Base-by-base conservation (phyloP, 2,329 filamentous ascomycete species). In the Aschersonia sp. region DNA sequence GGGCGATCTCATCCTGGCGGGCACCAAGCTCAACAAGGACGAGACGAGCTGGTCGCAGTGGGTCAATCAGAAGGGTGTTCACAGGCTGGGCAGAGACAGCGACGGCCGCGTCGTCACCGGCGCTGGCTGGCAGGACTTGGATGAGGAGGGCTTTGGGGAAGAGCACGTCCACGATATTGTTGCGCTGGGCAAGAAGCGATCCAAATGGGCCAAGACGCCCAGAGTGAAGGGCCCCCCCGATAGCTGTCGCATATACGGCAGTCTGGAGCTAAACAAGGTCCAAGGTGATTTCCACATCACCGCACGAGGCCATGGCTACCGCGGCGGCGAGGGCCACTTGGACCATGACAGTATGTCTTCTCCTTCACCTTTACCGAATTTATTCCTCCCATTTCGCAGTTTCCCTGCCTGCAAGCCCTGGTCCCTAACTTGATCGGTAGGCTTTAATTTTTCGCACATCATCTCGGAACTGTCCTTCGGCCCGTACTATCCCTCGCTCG, bases 231-330 rank as follows among this genome's bases (percentile, higher is more conserved):
- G 69, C 4, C 56, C 58, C 29, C 65, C 73, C 12, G 85, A 95
- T 62, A 84, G 84, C 52, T 98, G 92, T 64, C 79, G 92, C 44
- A 80, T 98, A 52, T 98, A 79, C 63, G 92, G 92, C 35, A 94
- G 80, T 57, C 65, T 98, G 62, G 84, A 94, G 55, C 76, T 94
- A 55, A 98, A 98, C 66, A 94, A 94, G 68, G 92, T 98, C 43
- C 90, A 95, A 66, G 92, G 90, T 4, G 90, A 98, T 64, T 97
- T 98, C 61, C 92, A 98, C 62, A 92, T 98, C 59, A 98, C 92
- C 2, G 92, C 92, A 4, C 71, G 88, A 51, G 92, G 92, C 0
- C 90, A 97, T 64, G 92, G 92, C n/a, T 98, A 98, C 65, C 77
- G 79, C 65, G 87, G 89, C 60, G 73, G 79, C 54, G 85, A 82